Percentiles rank a stretch among this genome's conserved stretches.
These are phyloP conservation scores for Colletotrichum acutatum DNA, from an alignment of 2,329 filamentous ascomycete species.

Conservation along the genomic window DNA sequence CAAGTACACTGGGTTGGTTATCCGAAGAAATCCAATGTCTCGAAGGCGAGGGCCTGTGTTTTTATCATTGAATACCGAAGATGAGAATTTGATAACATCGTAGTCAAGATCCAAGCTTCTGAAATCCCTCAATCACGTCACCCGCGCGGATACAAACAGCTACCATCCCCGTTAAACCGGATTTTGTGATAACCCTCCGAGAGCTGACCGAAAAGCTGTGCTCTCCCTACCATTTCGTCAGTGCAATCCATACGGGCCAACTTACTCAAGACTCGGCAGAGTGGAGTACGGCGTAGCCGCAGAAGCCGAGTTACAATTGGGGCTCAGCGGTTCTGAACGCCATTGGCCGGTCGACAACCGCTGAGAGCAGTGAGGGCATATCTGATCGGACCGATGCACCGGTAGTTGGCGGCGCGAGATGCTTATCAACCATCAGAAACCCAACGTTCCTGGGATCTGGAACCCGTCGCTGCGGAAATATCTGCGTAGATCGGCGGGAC, in stretches of 20 bases:
- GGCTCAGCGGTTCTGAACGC: neutral
- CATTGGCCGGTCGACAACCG: neutral
- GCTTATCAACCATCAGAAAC: slow-evolving; percentile 5
- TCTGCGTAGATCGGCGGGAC: neutral
- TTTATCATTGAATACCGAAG: neutral
- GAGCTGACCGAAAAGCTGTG: neutral
- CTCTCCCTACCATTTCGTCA: neutral
- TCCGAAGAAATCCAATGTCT: accelerated
- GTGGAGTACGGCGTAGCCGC: neutral
- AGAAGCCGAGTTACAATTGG: neutral
- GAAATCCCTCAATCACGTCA: neutral
- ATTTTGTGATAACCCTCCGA: neutral
- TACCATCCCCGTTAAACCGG: neutral
- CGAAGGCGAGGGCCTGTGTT: neutral
- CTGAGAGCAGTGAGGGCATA: neutral
- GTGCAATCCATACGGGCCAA: neutral
- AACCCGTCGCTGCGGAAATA: neutral
- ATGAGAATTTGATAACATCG: neutral
- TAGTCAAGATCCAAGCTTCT: neutral
- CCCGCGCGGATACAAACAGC: neutral
- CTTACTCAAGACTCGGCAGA: neutral
- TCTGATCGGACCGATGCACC: slow-evolving; percentile 10
- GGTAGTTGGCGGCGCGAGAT: neutral
- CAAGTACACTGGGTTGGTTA: neutral
- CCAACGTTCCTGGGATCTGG: neutral